phyloP scores from a whole-genome alignment of 2,329 filamentous ascomycete species.

The Diaporthe ilicicola region DNA sequence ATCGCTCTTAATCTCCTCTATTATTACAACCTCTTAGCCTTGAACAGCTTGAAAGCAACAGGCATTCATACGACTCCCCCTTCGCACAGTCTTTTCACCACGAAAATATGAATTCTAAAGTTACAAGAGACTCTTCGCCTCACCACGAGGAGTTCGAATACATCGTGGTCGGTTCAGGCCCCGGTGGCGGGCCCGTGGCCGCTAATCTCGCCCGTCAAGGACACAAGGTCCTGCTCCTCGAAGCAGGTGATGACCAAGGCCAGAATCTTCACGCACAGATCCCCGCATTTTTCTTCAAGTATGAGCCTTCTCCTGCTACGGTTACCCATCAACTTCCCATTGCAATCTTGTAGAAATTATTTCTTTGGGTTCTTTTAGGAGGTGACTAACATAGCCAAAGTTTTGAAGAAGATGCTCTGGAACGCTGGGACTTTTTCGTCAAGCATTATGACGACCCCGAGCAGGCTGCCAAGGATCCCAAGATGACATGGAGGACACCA shows the following conservation, averaged over 20 bases:
- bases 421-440: constrained; percentile 66
- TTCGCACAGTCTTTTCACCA: not conserved
- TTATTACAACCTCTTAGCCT: not conserved
- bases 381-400: too few relatives aligned
- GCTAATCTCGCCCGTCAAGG: constrained; percentile 60
- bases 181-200: constrained; percentile 60
- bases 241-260: constrained; percentile 63
- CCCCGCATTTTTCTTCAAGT: constrained; percentile 55
- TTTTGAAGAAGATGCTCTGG: constrained; percentile 55
- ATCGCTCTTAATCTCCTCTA: not conserved
- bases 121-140: not conserved
- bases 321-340: too few relatives aligned
- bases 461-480: constrained; percentile 55
- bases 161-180: constrained; percentile 62
- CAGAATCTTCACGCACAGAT: constrained; percentile 51
- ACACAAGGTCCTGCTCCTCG: constrained; percentile 61
- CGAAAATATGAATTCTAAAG: not conserved
- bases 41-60: not conserved
- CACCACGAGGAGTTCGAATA: constrained; percentile 50
- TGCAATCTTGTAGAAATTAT: too few relatives aligned
- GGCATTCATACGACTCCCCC: not conserved
- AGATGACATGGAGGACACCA: constrained; percentile 56
- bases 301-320: too few relatives aligned
- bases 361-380: too few relatives aligned
- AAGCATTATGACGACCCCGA: constrained; percentile 60